A percentile compares a stretch with the other conserved stretches of the same genome.
Conservation (phyloP, 441 rosid species). For the Pelargonium myrrhifolium region DNA sequence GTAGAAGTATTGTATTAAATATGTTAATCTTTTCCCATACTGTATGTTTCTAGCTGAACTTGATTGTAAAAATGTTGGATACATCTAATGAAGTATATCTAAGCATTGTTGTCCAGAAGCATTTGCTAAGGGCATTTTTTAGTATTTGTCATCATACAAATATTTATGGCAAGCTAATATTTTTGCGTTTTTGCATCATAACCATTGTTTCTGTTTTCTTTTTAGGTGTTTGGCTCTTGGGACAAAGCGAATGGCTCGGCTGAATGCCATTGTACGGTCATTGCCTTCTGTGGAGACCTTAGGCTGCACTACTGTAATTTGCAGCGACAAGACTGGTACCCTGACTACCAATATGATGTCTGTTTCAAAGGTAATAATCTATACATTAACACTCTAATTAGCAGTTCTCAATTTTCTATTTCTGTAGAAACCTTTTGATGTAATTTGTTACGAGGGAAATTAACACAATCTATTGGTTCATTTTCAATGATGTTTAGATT, state of each 20-base stretch:
- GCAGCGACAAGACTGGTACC: constrained; percentile 98
- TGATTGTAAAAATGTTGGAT: background rate
- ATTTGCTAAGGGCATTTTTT: constrained; percentile 1
- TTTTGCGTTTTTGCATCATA: constrained; percentile 13
- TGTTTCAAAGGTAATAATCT: constrained; percentile 68
- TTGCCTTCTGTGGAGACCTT: constrained; percentile 98
- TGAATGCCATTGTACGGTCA: constrained; percentile 95
- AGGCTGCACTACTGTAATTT: constrained; percentile 97
- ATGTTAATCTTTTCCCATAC: background rate
- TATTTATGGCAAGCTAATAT: constrained; percentile 6
- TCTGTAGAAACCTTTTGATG: constrained; percentile 1
- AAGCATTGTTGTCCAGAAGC: constrained; percentile 4
- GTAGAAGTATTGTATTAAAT: background rate
- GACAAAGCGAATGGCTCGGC: constrained; percentile 97
- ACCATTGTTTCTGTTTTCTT: background rate
- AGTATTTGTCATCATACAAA: background rate
- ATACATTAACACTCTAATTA: background rate
- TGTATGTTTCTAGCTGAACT: background rate
- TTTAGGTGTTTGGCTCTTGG: constrained; percentile 98
- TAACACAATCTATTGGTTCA: background rate
- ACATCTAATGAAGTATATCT: background rate
- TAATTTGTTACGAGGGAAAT: background rate
- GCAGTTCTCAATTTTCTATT: background rate
- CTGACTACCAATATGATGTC: constrained; percentile 99
- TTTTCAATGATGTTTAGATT: background rate